These are phyloP conservation scores for Chrysoporthe cubensis DNA, from an alignment of 2,329 filamentous ascomycete species.

Conservation along the genomic window DNA sequence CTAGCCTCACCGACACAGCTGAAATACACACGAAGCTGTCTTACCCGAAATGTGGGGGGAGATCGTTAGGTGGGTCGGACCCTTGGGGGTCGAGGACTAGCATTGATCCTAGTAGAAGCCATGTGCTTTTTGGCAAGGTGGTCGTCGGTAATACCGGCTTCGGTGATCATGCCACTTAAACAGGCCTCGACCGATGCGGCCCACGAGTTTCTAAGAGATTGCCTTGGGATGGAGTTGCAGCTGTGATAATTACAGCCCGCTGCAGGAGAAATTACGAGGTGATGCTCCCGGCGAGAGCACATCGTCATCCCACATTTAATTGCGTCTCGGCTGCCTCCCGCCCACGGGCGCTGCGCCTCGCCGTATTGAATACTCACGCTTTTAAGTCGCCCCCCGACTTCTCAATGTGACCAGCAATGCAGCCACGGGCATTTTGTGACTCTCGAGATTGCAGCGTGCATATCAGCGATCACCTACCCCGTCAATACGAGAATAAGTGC, in stretches of 20 bases:
- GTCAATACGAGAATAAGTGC: background rate
- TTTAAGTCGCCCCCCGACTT: background rate
- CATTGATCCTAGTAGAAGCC: conserved; percentile 23
- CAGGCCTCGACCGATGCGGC: conserved; percentile 17
- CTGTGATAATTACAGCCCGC: conserved; percentile 20
- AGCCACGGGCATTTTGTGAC: background rate
- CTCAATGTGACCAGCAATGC: background rate
- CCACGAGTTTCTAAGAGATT: conserved; percentile 22
- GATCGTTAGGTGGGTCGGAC: conserved; percentile 4
- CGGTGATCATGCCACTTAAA: conserved; percentile 22
- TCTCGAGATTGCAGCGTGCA: background rate
- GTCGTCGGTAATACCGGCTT: conserved; percentile 27
- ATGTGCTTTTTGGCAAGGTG: conserved; percentile 25
- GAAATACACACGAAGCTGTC: background rate
- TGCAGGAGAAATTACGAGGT: conserved; percentile 16
- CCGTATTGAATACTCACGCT: background rate
- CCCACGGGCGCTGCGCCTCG: conserved; percentile 2
- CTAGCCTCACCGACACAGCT: conserved; percentile 8
- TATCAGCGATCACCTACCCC: background rate
- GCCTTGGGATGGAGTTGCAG: conserved; percentile 9
- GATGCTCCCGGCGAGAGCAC: conserved; percentile 13
- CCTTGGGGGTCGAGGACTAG: conserved; percentile 15
- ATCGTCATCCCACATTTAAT: conserved; percentile 24
- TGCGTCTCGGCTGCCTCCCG: conserved; percentile 18
- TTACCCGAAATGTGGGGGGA: conserved; percentile 19